Base-by-base conservation (phyloP, 768 basidiomycete species). In the Mrakia hoshinonis region DNA sequence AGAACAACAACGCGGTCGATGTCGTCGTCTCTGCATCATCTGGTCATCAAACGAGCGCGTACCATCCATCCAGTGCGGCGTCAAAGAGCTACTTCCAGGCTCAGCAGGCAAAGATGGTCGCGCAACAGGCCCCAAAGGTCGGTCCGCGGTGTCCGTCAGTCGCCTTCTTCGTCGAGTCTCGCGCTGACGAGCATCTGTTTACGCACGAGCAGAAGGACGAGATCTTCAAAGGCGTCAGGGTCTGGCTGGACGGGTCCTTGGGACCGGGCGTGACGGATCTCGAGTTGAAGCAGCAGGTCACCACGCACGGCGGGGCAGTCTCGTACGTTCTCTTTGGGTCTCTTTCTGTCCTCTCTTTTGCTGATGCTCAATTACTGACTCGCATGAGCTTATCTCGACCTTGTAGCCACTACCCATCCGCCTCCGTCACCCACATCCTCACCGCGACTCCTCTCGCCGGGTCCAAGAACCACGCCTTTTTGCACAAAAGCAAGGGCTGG, bases 381-480 rank as follows among this genome's bases (percentile, higher is more conserved):
- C 20, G 47, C 13, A 49, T 36, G 18, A 4, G 12, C 18, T 31
- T 36, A 13, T 34, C 3, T 29, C 22, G 24, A 1, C 13, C 12
- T 22, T 49, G 24, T 47, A 70, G 69, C 22, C 49, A 63, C 36
- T 29, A 47, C 39, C 62, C 62, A n/a, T 31, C 31, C 49, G 10
- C 11, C 2, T n/a, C 31, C 10, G 61, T 70, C n/a, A 70, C 69
- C 0, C 69, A 70, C 49, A 70, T 70, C 31, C 12, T 70, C n/a
- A 55, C 48, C 36, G 12, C 61, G 15, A 24, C 61, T 13, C 39
- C 69, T 15, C 62, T 70, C 36, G 51, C 69, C 26, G 62, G 31
- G 2, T 52, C 34, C 34, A 70, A 70, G 69, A 70, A 47, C 31
- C 61, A 63, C 49, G 36, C 34, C 11, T 48, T 70, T 3, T 18